Evolutionary conservation across 768 basidiomycete species (phyloP).

Genomic region (Sarcodon aspratus): DNA sequence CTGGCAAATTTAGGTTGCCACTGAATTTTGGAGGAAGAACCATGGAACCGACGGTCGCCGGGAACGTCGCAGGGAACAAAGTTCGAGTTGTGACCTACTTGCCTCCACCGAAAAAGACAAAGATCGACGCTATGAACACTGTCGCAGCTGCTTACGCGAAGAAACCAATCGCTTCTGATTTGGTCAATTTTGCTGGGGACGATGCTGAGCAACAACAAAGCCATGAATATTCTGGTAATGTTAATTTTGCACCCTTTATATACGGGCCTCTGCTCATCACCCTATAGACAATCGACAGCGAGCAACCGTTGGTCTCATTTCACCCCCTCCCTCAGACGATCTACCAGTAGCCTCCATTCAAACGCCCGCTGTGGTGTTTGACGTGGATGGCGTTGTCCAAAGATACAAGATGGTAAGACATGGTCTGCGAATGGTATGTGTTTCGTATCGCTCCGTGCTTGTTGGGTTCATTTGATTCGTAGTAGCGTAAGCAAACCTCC

Average conservation of each 20-base stretch:
- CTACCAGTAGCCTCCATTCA: background rate
- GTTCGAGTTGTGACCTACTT: background rate
- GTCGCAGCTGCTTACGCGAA: too few relatives aligned
- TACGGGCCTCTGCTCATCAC: too few relatives aligned
- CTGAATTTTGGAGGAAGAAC: background rate
- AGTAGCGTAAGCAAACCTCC: constrained; percentile 20
- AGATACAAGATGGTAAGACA: constrained; percentile 4
- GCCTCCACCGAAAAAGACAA: background rate
- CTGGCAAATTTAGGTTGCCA: background rate
- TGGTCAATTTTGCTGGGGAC: too few relatives aligned
- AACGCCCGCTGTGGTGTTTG: background rate
- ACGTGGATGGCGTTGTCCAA: background rate
- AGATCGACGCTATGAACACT: too few relatives aligned
- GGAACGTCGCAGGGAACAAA: background rate
- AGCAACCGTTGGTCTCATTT: too few relatives aligned
- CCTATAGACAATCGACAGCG: too few relatives aligned
- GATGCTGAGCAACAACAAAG: too few relatives aligned
- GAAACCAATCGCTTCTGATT: too few relatives aligned
- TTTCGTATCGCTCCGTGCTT: background rate
- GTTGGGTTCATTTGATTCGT: background rate
- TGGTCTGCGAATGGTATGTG: constrained; percentile 7
- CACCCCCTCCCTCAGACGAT: constrained; percentile 1
- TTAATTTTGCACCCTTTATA: too few relatives aligned
- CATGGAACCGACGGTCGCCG: background rate
- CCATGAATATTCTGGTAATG: too few relatives aligned